phyloP scores from a whole-genome alignment of 2,329 filamentous ascomycete genomes.

The Aureobasidium leucospermi region DNA sequence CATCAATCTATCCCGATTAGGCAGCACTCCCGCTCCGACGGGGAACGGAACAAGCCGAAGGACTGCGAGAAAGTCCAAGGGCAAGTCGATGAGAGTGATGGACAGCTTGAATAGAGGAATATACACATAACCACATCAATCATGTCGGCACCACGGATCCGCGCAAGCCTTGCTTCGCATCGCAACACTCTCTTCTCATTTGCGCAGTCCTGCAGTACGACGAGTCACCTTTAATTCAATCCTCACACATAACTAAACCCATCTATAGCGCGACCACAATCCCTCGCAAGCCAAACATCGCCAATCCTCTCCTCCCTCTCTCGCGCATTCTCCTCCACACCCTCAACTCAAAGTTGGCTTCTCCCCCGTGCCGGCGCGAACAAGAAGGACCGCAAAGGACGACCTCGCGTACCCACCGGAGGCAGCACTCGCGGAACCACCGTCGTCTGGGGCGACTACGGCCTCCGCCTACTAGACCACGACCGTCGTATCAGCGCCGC shows the following conservation, averaged over 20 bases:
- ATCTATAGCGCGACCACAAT: slow-evolving; percentile 1
- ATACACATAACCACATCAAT: slow-evolving; percentile 15
- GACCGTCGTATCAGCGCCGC: slow-evolving; percentile 82
- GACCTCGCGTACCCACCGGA: slow-evolving; percentile 79
- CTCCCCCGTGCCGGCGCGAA: slow-evolving; percentile 71
- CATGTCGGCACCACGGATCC: slow-evolving; percentile 37
- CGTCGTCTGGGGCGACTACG: slow-evolving; percentile 93
- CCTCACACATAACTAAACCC: slow-evolving; percentile 9
- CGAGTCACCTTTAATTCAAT: slow-evolving; percentile 9
- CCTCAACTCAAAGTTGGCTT: slow-evolving; percentile 62
- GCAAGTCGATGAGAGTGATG: not conserved
- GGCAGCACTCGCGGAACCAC: slow-evolving; percentile 90
- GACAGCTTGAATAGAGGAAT: not conserved
- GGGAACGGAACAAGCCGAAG: not conserved
- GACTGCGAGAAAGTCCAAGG: slow-evolving; percentile 6
- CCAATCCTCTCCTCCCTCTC: slow-evolving; percentile 36
- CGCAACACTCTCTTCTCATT: slow-evolving; percentile 3
- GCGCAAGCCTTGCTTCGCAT: slow-evolving; percentile 26
- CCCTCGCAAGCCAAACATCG: slow-evolving; percentile 17
- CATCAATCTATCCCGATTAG: slow-evolving; percentile 7
- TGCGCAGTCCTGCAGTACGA: slow-evolving; percentile 12
- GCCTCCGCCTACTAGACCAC: slow-evolving; percentile 86
- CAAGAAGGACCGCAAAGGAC: slow-evolving; percentile 83
- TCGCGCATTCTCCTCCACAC: slow-evolving; percentile 69
- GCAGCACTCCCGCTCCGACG: not conserved